Conservation (phyloP, 805 yeast species). For the Tanozyma kutaoensis region DNA sequence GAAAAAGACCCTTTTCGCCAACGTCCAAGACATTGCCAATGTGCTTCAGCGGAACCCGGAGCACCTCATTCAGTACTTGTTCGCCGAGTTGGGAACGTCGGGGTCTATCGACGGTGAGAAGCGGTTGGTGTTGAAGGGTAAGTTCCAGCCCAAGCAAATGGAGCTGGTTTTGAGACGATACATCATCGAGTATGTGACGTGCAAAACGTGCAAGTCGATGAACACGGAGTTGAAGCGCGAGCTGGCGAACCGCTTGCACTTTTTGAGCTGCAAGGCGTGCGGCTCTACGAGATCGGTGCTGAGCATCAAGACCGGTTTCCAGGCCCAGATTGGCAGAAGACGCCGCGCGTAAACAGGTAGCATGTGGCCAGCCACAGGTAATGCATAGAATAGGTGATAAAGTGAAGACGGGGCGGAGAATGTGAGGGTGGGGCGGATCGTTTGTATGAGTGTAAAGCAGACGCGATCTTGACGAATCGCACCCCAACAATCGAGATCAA, state of each 20-base stretch:
- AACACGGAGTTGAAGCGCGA: slow-evolving; percentile 94
- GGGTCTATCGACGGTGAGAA: slow-evolving; percentile 98
- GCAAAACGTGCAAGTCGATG: slow-evolving; percentile 97
- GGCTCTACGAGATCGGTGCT: slow-evolving; percentile 95
- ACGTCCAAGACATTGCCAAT: slow-evolving; percentile 87
- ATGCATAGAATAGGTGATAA: too few species aligned
- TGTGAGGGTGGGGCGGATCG: too few species aligned
- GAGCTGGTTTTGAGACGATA: slow-evolving; percentile 94
- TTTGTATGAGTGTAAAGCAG: too few species aligned
- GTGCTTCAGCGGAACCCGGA: slow-evolving; percentile 95
- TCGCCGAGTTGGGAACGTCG: slow-evolving; percentile 98
- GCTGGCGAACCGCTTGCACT: slow-evolving; percentile 89
- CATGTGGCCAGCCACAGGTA: slow-evolving; percentile 1
- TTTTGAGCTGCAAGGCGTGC: slow-evolving; percentile 95
- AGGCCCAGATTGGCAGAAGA: slow-evolving; percentile 91
- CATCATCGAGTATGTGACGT: slow-evolving; percentile 92
- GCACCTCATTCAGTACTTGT: slow-evolving; percentile 90
- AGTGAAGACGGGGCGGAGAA: too few species aligned
- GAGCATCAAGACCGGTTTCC: slow-evolving; percentile 98
- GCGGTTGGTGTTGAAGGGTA: slow-evolving; percentile 94
- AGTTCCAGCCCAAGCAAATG: slow-evolving; percentile 94
- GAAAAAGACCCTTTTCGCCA: slow-evolving; percentile 91
- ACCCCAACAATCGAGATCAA: too few species aligned
- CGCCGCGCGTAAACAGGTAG: slow-evolving; percentile 34
- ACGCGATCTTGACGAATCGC: too few species aligned